These are phyloP conservation scores for Aureobasidium sp. DNA, from an alignment of 2,329 filamentous ascomycete species.

Conservation along the genomic window DNA sequence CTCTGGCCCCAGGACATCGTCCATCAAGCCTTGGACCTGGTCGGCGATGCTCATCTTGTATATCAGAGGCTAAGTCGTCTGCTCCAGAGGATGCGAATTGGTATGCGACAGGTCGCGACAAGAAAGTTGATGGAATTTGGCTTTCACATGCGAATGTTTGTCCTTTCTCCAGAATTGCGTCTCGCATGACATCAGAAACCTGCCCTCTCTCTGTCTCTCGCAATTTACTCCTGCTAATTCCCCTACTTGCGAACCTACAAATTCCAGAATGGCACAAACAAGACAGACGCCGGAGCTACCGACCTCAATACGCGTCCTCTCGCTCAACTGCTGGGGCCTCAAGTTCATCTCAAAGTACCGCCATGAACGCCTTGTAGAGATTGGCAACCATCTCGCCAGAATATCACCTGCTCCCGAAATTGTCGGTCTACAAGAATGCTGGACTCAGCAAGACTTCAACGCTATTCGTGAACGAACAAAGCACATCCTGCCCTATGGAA, in stretches of 20 bases:
- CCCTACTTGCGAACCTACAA: not conserved
- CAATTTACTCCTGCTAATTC: not conserved
- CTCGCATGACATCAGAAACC: slow-evolving; percentile 5
- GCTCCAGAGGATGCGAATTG: not conserved
- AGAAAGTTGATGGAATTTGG: not conserved
- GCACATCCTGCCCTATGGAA: slow-evolving; percentile 74
- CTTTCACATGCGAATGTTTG: slow-evolving; percentile 17
- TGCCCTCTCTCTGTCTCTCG: too few species aligned
- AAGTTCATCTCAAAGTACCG: slow-evolving; percentile 78
- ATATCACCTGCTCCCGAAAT: slow-evolving; percentile 67
- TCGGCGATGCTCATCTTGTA: slow-evolving; percentile 17
- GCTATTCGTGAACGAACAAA: slow-evolving; percentile 67
- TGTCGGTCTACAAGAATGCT: slow-evolving; percentile 92
- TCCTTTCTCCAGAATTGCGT: not conserved
- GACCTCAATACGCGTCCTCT: slow-evolving; percentile 65
- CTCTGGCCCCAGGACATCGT: not conserved
- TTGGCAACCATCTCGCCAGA: slow-evolving; percentile 69
- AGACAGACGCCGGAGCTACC: slow-evolving; percentile 27
- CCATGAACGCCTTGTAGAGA: slow-evolving; percentile 70
- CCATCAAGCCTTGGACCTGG: slow-evolving; percentile 10
- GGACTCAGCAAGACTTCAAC: slow-evolving; percentile 77
- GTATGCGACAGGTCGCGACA: slow-evolving; percentile 4
- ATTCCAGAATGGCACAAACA: not conserved
- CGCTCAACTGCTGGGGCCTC: slow-evolving; percentile 95
- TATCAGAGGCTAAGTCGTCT: too few species aligned